Evolutionary conservation across 805 yeast species (phyloP), one percentile per base, ranked within the genome.

Genomic region (Lachancea mirantina): DNA sequence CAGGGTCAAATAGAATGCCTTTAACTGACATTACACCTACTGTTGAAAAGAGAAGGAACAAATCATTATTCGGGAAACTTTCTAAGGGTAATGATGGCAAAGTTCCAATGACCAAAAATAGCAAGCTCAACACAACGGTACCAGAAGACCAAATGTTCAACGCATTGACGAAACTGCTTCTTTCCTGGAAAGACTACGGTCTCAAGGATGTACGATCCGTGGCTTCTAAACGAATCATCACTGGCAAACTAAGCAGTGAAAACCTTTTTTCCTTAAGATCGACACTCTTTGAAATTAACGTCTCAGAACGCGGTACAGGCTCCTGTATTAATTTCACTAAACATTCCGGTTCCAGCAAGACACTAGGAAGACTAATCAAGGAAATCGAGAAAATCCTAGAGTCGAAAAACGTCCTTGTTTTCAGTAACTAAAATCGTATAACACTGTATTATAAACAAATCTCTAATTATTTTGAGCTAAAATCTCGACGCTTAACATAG

Each of bases 101-200:
- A 20, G 20, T 27, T 26, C 13, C 31, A 9, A 35, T 33, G 11
- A 36, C 25, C 3, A 42, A 30, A 23, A 50, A 49, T 28, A 23
- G 30, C 11, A 49, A 51, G 25, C 39, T 62, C 4, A 39, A 54
- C 23, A 53, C 62, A 11, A 52, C 51, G 6, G 57, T 62, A 6
- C 46, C 55, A 27, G 55, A 61, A 37, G 68, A 62, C 17, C 84
- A 80, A 50, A 67, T 80, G 67, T 69, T 72, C 39, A 72, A 74
- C 26, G 84, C 85, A 3, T 59, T 81, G 45, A 68, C 63, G 50
- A 73, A 81, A 26, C 65, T 81, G 35, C 60, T 81, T 42, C 63
- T 57, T 27, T 74, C 79, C 11, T 81, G 92, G 92, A 68, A 74
- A 9, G 74, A 70, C 39, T 79, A 79, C 46, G 89, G 92, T 6